These are phyloP conservation scores for Medicago arabica DNA, from an alignment of 306 rosid genomes.

Conservation along the genomic window DNA sequence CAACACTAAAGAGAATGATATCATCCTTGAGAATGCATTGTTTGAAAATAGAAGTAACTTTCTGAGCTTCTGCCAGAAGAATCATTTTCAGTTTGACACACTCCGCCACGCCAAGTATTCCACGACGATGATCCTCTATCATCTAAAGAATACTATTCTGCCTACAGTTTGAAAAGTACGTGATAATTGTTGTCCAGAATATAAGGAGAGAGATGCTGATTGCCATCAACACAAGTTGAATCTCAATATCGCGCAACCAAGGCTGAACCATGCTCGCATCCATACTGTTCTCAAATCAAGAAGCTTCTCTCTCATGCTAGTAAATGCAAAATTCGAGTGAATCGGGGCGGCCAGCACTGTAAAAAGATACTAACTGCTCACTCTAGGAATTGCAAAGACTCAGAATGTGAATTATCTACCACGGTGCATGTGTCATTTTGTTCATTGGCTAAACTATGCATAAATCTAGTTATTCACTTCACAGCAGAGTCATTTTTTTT, in stretches of 20 bases:
- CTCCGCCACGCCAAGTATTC: constrained; percentile 75
- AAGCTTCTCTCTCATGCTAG: constrained; percentile 49
- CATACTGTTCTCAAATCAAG: constrained; percentile 45
- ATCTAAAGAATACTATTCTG: constrained; percentile 40
- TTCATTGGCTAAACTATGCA: neutral
- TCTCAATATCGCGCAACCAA: constrained; percentile 17
- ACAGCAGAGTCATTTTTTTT: too few species aligned
- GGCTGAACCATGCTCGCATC: constrained; percentile 47
- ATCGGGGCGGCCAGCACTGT: constrained; percentile 53
- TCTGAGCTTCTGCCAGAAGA: constrained; percentile 56
- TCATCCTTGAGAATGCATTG: constrained; percentile 45
- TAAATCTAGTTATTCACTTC: neutral
- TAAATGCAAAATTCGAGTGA: constrained; percentile 39
- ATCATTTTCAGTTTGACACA: constrained; percentile 62
- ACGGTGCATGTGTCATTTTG: constrained; percentile 45
- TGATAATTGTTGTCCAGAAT: neutral
- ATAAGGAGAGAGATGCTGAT: neutral
- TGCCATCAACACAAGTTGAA: neutral
- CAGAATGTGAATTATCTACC: constrained; percentile 44
- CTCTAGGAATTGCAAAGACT: constrained; percentile 46
- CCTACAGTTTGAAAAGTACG: neutral
- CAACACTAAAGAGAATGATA: constrained; percentile 57
- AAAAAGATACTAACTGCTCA: constrained; percentile 45
- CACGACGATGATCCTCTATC: constrained; percentile 59
- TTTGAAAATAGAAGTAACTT: constrained; percentile 46